Percentiles rank a stretch among this genome's conserved stretches.
Conservation (phyloP, 129 eudicot species). For the Flaveria sonorensis region DNA sequence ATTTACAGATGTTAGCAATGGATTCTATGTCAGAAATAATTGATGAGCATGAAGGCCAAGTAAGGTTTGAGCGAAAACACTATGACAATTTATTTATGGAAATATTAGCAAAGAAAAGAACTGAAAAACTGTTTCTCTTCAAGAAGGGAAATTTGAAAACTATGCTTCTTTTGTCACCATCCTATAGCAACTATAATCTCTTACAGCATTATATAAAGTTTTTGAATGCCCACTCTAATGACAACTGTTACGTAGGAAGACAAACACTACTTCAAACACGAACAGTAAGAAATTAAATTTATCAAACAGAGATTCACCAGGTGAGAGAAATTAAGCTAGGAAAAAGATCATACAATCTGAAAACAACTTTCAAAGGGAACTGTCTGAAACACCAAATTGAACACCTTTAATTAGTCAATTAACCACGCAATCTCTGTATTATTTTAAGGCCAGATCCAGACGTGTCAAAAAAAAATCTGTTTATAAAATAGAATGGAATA, state of each 20-base stretch:
- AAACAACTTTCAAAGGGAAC: neutral
- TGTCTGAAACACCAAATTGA: neutral
- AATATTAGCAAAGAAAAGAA: neutral
- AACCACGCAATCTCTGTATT: conserved; percentile 11
- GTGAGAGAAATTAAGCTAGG: neutral
- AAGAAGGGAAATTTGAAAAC: neutral
- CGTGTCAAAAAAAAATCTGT: neutral
- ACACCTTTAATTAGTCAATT: conserved; percentile 2
- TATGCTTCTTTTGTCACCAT: neutral
- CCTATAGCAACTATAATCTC: neutral
- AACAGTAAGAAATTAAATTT: neutral
- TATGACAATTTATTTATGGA: neutral
- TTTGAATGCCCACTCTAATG: neutral
- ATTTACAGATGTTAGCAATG: conserved; percentile 8
- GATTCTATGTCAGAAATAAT: neutral
- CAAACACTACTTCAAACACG: neutral
- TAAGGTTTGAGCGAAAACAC: neutral
- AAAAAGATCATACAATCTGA: no score
- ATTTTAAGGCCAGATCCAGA: conserved; percentile 31
- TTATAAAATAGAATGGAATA: neutral
- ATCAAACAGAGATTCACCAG: neutral
- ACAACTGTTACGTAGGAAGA: neutral
- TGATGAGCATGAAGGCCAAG: neutral
- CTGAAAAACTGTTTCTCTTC: neutral
- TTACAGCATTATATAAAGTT: neutral